These are phyloP conservation scores for Metschnikowia lochheadii DNA, from an alignment of 805 yeast species.

Conservation along the genomic window DNA sequence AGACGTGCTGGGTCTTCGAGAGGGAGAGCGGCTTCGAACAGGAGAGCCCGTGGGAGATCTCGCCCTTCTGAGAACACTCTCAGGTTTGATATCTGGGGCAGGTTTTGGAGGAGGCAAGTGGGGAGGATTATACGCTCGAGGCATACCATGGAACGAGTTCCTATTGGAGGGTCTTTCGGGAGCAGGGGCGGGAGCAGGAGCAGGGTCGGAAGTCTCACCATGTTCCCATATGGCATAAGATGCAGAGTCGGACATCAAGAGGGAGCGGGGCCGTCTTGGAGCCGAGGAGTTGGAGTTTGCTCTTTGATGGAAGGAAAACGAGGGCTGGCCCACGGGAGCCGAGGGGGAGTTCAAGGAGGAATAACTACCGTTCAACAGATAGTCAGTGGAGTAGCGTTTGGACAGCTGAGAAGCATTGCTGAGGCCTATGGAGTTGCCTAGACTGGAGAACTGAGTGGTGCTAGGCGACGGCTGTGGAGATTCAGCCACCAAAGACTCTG, in stretches of 20 bases:
- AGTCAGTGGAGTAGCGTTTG: constrained; percentile 7
- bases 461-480: not conserved
- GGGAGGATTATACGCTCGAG: constrained; percentile 14
- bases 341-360: constrained; percentile 11
- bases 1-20: constrained; percentile 10
- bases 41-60: constrained; percentile 28
- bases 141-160: constrained; percentile 19
- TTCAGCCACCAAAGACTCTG: constrained; percentile 25
- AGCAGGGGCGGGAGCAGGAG: not conserved
- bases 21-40: constrained; percentile 30
- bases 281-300: constrained; percentile 10
- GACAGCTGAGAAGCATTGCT: constrained; percentile 3
- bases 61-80: not conserved
- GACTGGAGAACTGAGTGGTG: not conserved
- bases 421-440: not conserved
- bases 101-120: constrained; percentile 22
- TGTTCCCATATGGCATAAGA: constrained; percentile 29
- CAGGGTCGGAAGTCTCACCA: constrained; percentile 12
- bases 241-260: constrained; percentile 27
- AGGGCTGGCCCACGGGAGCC: constrained; percentile 16
- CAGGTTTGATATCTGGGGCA: not conserved
- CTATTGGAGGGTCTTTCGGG: constrained; percentile 19
- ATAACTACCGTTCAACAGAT: constrained; percentile 6
- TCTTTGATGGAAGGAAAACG: constrained; percentile 12
- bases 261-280: constrained; percentile 32